Evolutionary conservation across 805 yeast species (phyloP).

Genomic region (Cyberlindnera sargentensis): DNA sequence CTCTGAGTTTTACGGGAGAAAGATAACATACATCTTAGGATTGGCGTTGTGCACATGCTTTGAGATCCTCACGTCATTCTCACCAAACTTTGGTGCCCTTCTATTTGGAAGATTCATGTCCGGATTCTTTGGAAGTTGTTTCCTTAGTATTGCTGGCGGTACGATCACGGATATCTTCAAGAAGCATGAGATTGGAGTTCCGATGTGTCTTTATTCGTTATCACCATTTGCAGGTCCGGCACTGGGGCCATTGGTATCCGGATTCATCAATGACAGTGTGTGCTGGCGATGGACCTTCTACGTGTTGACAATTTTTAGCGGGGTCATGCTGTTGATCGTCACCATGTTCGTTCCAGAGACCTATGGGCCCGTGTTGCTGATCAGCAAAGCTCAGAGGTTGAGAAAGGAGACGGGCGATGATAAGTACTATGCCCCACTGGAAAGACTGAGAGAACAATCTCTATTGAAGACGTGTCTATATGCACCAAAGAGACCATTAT

Average conservation of each 20-base stretch:
- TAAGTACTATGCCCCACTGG: conserved; percentile 34
- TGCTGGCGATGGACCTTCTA: conserved; percentile 70
- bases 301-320: conserved; percentile 56
- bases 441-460: conserved; percentile 35
- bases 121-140: conserved; percentile 71
- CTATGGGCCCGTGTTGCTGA: conserved; percentile 45
- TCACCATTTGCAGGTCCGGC: conserved; percentile 68
- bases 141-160: conserved; percentile 73
- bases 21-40: conserved; percentile 51
- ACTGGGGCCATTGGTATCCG: conserved; percentile 58
- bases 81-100: conserved; percentile 55
- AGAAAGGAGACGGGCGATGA: conserved; percentile 50
- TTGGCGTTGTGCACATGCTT: conserved; percentile 52
- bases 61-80: conserved; percentile 49
- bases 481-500: conserved; percentile 47
- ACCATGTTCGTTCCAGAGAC: conserved; percentile 56
- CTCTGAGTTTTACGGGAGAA: conserved; percentile 60
- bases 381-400: conserved; percentile 43
- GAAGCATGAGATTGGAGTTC: conserved; percentile 54
- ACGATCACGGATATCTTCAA: conserved; percentile 64
- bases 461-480: conserved; percentile 31
- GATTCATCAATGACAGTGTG: conserved; percentile 40
- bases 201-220: conserved; percentile 60
- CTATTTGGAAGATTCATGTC: conserved; percentile 58
- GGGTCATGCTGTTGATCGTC: conserved; percentile 41